These are phyloP conservation scores for Alliaria petiolata DNA, from an alignment of 345 rosid genomes.

Conservation along the genomic window DNA sequence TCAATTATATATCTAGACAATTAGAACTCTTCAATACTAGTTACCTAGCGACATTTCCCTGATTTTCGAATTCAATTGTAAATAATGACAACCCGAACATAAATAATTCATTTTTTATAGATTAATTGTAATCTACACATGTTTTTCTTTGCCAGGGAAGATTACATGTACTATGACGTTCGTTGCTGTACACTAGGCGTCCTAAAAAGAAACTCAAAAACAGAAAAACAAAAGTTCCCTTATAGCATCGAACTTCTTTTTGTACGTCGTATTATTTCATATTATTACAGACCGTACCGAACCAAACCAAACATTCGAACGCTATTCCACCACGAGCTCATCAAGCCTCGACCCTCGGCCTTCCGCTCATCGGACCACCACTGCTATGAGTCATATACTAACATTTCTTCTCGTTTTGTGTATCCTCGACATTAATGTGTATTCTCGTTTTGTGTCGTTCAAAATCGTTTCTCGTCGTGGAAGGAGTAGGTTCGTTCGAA, in stretches of 20 bases:
- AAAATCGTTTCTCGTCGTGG: background rate
- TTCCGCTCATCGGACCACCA: conserved; percentile 16
- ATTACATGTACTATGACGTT: background rate
- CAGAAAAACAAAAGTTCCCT: conserved; percentile 11
- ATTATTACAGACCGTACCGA: conserved; percentile 2
- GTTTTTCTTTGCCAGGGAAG: background rate
- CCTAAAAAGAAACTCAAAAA: conserved; percentile 8
- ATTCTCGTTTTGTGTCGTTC: background rate
- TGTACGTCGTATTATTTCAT: conserved; percentile 6
- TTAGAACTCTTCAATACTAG: background rate
- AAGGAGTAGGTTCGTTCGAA: too few species aligned
- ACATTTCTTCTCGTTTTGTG: too few species aligned
- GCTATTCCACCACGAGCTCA: background rate
- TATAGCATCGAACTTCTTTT: conserved; percentile 8
- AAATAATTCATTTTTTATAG: background rate
- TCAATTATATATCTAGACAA: background rate
- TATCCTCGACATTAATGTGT: background rate
- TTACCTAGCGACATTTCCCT: background rate
- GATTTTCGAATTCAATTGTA: background rate
- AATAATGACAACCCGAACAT: background rate
- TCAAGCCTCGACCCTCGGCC: conserved; percentile 16
- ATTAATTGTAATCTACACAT: background rate
- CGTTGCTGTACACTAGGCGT: background rate
- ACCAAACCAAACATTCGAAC: conserved; percentile 1
- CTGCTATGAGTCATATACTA: background rate